Evolutionary conservation across 305 asterid genomes (phyloP).

Genomic region (Solanum hybrid): DNA sequence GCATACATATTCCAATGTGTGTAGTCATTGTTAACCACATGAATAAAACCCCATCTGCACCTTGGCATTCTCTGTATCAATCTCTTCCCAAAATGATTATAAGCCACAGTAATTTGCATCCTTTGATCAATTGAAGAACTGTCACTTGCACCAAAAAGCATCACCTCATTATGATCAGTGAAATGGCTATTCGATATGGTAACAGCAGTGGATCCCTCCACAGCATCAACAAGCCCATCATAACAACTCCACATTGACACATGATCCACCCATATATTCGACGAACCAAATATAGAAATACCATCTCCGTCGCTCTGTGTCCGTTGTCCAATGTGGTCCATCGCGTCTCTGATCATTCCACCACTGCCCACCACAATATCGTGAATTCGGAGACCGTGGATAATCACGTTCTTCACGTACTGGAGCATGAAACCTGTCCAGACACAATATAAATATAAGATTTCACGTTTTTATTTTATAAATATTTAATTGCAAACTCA

Average conservation of each 20-base stretch:
- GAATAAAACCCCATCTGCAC: slow-evolving; percentile 33
- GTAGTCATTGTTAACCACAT: slow-evolving; percentile 44
- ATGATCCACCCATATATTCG: slow-evolving; percentile 61
- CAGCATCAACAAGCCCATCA: slow-evolving; percentile 55
- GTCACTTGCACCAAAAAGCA: slow-evolving; percentile 40
- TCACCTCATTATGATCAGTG: slow-evolving; percentile 63
- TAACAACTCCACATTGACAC: slow-evolving; percentile 46
- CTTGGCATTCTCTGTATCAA: slow-evolving; percentile 44
- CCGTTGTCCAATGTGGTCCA: slow-evolving; percentile 40
- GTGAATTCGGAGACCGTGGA: slow-evolving; percentile 45
- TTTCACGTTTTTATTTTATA: neutral
- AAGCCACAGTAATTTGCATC: slow-evolving; percentile 41
- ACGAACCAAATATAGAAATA: slow-evolving; percentile 44
- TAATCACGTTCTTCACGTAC: slow-evolving; percentile 45
- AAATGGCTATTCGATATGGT: slow-evolving; percentile 61
- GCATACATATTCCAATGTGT: slow-evolving; percentile 46
- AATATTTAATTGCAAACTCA: neutral
- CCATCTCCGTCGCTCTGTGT: slow-evolving; percentile 65
- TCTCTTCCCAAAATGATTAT: slow-evolving; percentile 33
- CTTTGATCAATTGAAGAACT: slow-evolving; percentile 11
- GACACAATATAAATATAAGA: neutral
- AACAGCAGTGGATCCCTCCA: slow-evolving; percentile 47
- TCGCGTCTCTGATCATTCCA: slow-evolving; percentile 41
- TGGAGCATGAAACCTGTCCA: slow-evolving; percentile 36
- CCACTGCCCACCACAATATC: slow-evolving; percentile 33